These are phyloP conservation scores for Moniliella sp. DNA, from an alignment of 1,284 basidiomycete species.

Conservation along the genomic window DNA sequence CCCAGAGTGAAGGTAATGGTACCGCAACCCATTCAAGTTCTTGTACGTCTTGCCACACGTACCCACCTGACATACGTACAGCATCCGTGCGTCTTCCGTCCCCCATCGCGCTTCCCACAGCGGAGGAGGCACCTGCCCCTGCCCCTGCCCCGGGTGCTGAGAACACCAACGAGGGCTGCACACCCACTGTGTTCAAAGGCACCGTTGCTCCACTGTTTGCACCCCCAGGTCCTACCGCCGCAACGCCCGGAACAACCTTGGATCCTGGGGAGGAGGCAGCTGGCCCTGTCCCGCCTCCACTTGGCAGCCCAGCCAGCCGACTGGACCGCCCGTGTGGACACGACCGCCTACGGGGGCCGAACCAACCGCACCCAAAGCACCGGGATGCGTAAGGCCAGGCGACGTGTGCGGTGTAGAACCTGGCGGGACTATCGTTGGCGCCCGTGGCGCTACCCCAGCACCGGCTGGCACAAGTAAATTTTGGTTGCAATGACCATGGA, in stretches of 20 bases:
- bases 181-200: too few species aligned
- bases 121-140: neutral
- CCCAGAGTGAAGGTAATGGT: slow-evolving; percentile 89
- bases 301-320: neutral
- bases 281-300: neutral
- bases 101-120: neutral
- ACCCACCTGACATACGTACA: slow-evolving; percentile 32
- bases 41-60: slow-evolving; percentile 74
- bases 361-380: neutral
- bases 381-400: neutral
- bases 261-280: neutral
- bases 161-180: too few species aligned
- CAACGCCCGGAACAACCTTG: neutral
- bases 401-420: neutral
- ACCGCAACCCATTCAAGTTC: slow-evolving; percentile 46
- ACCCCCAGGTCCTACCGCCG: neutral
- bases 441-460: slow-evolving; percentile 9
- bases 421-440: neutral
- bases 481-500: slow-evolving; percentile 58
- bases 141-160: neutral
- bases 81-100: slow-evolving; percentile 5
- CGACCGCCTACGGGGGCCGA: neutral
- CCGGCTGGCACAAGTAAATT: too few species aligned
- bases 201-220: too few species aligned
- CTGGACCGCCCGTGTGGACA: neutral